These are phyloP conservation scores for Ilyonectria robusta DNA, from an alignment of 2,329 filamentous ascomycete species.

Conservation along the genomic window DNA sequence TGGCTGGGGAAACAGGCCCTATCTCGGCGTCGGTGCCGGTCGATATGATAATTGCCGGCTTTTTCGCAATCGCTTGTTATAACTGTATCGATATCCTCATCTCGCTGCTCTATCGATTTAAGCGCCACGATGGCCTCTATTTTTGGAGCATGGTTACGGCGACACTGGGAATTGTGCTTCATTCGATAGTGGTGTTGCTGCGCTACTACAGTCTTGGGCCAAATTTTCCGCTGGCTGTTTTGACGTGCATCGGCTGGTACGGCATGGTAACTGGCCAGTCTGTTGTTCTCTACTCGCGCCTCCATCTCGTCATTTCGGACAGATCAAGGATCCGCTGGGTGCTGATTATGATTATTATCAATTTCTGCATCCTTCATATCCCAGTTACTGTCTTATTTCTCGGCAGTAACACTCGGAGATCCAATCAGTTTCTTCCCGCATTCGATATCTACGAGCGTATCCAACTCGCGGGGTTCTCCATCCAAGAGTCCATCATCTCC, in stretches of 20 bases:
- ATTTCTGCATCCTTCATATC: neutral
- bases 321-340: neutral
- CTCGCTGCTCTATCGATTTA: neutral
- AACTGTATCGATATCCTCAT: conserved; percentile 2
- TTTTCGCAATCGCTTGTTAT: neutral
- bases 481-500: neutral
- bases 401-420: conserved; percentile 1
- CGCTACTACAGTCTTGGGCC: conserved; percentile 1
- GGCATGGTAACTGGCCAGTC: conserved; percentile 5
- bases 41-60: neutral
- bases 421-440: neutral
- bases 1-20: neutral
- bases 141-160: conserved; percentile 5
- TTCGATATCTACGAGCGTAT: conserved; percentile 4
- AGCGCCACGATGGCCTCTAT: neutral
- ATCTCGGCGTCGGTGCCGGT: neutral
- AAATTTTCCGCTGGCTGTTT: neutral
- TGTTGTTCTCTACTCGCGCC: neutral
- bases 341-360: neutral
- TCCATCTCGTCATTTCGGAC: neutral
- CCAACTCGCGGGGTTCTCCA: conserved; percentile 3
- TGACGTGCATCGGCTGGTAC: conserved; percentile 6
- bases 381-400: neutral
- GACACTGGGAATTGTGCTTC: neutral
- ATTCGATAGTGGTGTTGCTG: neutral